phyloP scores from a whole-genome alignment of 768 basidiomycete species.

The Auriculariales sp. region DNA sequence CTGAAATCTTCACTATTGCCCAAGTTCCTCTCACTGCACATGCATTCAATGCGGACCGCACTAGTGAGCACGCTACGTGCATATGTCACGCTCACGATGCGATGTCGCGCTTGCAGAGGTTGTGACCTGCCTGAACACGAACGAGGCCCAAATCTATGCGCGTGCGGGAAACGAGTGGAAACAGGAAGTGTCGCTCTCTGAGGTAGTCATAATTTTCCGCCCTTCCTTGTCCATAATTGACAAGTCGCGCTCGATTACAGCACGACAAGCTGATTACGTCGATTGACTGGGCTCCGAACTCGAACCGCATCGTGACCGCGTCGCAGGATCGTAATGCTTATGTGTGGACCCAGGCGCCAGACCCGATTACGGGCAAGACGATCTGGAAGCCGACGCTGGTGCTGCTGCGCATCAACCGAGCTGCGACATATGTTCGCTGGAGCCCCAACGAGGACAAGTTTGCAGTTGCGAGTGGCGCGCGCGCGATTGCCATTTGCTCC shows the following conservation, averaged over 20 bases:
- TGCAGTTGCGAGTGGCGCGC: conserved; percentile 93
- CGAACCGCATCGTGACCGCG: conserved; percentile 95
- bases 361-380: conserved; percentile 52
- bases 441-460: conserved; percentile 98
- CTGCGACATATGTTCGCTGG: conserved; percentile 92
- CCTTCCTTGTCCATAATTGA: neutral
- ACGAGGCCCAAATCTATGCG: conserved; percentile 72
- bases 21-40: conserved; percentile 79
- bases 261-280: conserved; percentile 97
- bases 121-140: conserved; percentile 80
- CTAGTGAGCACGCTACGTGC: conserved; percentile 39
- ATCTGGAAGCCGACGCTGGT: conserved; percentile 97
- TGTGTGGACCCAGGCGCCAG: conserved; percentile 81
- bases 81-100: conserved; percentile 1
- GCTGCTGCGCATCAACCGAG: conserved; percentile 83
- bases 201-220: conserved; percentile 34
- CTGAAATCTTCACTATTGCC: conserved; percentile 66
- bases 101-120: conserved; percentile 43
- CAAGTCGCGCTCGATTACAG: conserved; percentile 24
- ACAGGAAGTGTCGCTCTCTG: conserved; percentile 61
- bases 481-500: conserved; percentile 90
- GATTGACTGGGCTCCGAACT: conserved; percentile 95
- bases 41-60: conserved; percentile 79
- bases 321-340: conserved; percentile 99
- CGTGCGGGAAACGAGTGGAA: conserved; percentile 56